Evolutionary conservation across 2,329 filamentous ascomycete species (phyloP).

Genomic region (Fonsecaea nubica): DNA sequence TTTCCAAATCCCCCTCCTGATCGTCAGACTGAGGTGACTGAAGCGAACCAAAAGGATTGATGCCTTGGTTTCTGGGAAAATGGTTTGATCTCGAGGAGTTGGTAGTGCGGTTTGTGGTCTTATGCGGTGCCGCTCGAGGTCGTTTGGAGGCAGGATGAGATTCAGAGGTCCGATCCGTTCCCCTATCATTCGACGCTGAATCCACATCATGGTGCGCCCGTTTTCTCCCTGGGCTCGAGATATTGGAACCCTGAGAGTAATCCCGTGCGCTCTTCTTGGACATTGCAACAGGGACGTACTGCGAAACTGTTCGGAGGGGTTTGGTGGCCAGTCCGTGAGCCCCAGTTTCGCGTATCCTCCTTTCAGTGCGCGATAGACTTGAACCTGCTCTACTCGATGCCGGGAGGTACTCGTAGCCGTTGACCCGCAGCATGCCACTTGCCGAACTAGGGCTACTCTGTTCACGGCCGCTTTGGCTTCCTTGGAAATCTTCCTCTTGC

Average conservation of each 20-base stretch:
- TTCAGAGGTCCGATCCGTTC: not conserved
- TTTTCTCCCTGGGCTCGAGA: slow-evolving; percentile 29
- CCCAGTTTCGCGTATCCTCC: slow-evolving; percentile 52
- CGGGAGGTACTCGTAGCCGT: slow-evolving; percentile 52
- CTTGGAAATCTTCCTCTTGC: slow-evolving; percentile 41
- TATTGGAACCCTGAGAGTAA: slow-evolving; percentile 20
- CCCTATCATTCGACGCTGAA: slow-evolving; percentile 8
- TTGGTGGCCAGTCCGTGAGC: slow-evolving; percentile 52
- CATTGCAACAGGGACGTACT: slow-evolving; percentile 39
- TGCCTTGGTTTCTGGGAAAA: slow-evolving; percentile 1
- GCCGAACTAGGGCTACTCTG: slow-evolving; percentile 22
- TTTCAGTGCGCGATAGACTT: slow-evolving; percentile 52
- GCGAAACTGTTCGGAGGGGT: slow-evolving; percentile 43
- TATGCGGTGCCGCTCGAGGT: slow-evolving; percentile 11
- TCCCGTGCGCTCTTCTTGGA: slow-evolving; percentile 35
- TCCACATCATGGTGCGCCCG: slow-evolving; percentile 24
- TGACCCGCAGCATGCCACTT: slow-evolving; percentile 40
- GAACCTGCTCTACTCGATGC: slow-evolving; percentile 47
- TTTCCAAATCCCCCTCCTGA: slow-evolving; percentile 12
- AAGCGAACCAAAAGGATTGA: slow-evolving; percentile 18
- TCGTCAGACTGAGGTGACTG: slow-evolving; percentile 26
- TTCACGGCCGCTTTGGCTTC: slow-evolving; percentile 40
- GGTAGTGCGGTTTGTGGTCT: not conserved
- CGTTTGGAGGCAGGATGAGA: slow-evolving; percentile 20
- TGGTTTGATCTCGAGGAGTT: slow-evolving; percentile 6